Percentiles rank a stretch among this genome's conserved stretches.
phyloP scores from a whole-genome alignment of 2,329 filamentous ascomycete species.

The Catunica adiposa region DNA sequence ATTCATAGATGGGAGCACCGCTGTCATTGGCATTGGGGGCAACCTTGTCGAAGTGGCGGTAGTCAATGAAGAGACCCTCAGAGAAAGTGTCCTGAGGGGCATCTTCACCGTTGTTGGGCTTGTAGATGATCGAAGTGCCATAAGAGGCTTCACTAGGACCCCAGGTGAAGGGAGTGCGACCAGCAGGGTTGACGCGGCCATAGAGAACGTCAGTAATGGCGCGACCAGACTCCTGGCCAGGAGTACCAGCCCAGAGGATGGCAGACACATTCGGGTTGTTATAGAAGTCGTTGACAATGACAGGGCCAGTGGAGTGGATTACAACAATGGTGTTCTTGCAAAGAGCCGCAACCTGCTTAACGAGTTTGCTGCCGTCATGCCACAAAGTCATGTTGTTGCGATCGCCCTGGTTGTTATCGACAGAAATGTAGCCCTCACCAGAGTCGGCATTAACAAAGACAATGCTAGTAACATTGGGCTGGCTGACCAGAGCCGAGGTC shows the following conservation, averaged over 20 bases:
- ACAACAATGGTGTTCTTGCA: conserved; percentile 87
- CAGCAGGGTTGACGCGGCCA: conserved; percentile 60
- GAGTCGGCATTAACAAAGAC: conserved; percentile 82
- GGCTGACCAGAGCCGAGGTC: conserved; percentile 41
- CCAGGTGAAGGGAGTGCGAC: conserved; percentile 67
- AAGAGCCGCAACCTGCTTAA: conserved; percentile 59
- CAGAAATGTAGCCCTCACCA: conserved; percentile 71
- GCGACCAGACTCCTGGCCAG: conserved; percentile 72
- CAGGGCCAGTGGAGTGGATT: conserved; percentile 70
- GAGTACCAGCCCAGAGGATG: conserved; percentile 66
- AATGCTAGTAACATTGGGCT: conserved; percentile 53
- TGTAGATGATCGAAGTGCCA: conserved; percentile 47
- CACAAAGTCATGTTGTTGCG: conserved; percentile 86
- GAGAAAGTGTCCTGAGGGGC: conserved; percentile 58
- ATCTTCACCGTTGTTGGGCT: conserved; percentile 48
- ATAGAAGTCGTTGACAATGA: conserved; percentile 60
- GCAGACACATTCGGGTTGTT: conserved; percentile 65
- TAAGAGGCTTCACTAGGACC: conserved; percentile 51
- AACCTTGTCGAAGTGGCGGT: conserved; percentile 48
- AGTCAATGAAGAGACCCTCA: conserved; percentile 67
- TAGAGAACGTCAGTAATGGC: conserved; percentile 70
- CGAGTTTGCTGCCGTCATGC: conserved; percentile 63
- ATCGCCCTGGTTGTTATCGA: conserved; percentile 75
- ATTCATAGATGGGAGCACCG: conserved; percentile 59
- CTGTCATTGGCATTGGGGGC: conserved; percentile 23